A percentile compares a stretch with the other conserved stretches of the same genome.
phyloP scores from a whole-genome alignment of 441 rosid species.

The Mallotus japonicus region DNA sequence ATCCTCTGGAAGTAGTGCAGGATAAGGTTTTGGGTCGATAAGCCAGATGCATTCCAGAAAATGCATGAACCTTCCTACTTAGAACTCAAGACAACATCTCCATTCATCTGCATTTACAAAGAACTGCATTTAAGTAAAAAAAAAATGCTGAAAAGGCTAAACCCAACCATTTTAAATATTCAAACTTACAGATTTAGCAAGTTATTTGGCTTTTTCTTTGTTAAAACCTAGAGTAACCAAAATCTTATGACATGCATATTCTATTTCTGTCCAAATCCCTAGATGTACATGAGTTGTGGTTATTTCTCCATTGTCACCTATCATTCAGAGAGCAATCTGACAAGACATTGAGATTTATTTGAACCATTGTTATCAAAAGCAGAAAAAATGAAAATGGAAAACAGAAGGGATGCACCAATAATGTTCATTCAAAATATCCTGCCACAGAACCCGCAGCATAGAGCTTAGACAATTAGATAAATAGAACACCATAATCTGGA shows the following conservation, averaged over 20 bases:
- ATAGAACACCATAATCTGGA: background rate
- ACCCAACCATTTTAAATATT: background rate
- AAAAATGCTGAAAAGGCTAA: constrained; percentile 11
- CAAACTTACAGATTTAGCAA: constrained; percentile 59
- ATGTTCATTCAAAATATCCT: background rate
- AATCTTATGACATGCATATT: constrained; percentile 70
- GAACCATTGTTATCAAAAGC: too few relatives aligned
- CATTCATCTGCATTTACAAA: constrained; percentile 49
- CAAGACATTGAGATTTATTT: constrained; percentile 3
- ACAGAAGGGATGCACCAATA: background rate
- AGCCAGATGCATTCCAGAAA: constrained; percentile 8
- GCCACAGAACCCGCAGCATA: background rate
- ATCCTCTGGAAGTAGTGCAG: constrained; percentile 14
- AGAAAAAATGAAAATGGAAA: background rate
- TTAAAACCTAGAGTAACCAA: constrained; percentile 62
- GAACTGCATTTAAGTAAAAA: constrained; percentile 13
- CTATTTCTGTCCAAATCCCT: constrained; percentile 76
- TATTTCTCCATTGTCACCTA: constrained; percentile 74
- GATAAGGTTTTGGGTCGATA: background rate
- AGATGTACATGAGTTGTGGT: constrained; percentile 67
- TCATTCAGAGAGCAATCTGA: constrained; percentile 18
- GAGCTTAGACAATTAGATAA: background rate
- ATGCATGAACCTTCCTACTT: constrained; percentile 33
- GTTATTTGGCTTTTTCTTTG: constrained; percentile 70
- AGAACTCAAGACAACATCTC: constrained; percentile 46